These are phyloP conservation scores for Acephala macrosclerotiorum DNA, from an alignment of 2,329 filamentous ascomycete genomes.

Conservation along the genomic window DNA sequence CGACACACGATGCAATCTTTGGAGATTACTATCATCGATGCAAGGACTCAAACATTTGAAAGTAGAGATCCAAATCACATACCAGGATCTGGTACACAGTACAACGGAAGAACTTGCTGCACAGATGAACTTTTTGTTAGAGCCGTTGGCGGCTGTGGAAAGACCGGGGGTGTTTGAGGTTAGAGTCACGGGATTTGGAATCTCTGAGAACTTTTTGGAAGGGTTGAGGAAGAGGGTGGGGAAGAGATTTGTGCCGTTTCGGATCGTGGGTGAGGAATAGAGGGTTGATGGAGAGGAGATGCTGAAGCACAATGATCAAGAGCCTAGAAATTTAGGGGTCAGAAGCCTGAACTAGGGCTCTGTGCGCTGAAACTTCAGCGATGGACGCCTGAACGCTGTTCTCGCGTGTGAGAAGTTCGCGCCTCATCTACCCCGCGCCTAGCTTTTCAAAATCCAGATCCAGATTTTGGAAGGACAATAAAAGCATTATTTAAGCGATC, in stretches of 20 bases:
- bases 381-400: background rate
- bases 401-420: background rate
- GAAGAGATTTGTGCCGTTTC: background rate
- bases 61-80: background rate
- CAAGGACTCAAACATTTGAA: background rate
- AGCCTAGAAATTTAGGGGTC: background rate
- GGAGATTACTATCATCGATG: background rate
- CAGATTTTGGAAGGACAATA: background rate
- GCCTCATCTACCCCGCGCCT: background rate
- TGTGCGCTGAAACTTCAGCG: background rate
- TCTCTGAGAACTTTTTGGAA: background rate
- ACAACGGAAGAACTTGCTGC: background rate
- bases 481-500: background rate
- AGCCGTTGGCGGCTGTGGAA: background rate
- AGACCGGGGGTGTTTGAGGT: background rate
- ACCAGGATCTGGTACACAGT: background rate
- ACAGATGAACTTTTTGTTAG: background rate
- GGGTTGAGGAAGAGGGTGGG: background rate
- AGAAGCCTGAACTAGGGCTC: background rate
- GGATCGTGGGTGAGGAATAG: background rate
- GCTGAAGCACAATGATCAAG: background rate
- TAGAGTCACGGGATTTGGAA: background rate
- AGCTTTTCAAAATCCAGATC: background rate
- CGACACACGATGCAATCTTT: background rate
- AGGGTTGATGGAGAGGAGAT: background rate